Base-by-base conservation (phyloP, 2,329 filamentous ascomycete species). In the Colletotrichum eleusines region DNA sequence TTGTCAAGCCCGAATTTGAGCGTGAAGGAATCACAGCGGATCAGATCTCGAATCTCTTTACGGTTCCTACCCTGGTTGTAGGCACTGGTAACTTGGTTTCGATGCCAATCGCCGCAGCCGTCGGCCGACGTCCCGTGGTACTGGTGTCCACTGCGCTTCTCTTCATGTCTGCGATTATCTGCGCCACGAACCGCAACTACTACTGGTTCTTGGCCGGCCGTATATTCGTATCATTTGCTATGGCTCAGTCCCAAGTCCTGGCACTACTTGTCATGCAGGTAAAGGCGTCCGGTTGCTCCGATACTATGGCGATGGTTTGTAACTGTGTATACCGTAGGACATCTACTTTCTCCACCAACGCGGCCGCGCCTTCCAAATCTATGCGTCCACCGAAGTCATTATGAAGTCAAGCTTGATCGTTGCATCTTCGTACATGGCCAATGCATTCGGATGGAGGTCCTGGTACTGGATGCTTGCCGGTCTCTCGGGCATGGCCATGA, bases 91-190 rank as follows among this genome's bases (percentile, higher is more conserved):
- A 77, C 60, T 44, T 80, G n/a, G 69, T 80, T 20, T 76, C 77
- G n/a, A 80, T 81, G 77, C 80, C 79, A 7, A 66, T 81, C n/a
- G 75, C 77, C 8, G 71, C 77, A 18, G 75, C 77, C 8, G 73
- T 81, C 33, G 78, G 79, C 40, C 76, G 79, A 2, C 76, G 78
- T 4, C 75, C 77, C 2, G 75, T 81, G 7, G 77, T 78, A 38
- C 73, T 80, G 5, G 66, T 72, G 11, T 78, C 78, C 2, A 74
- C 74, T 42, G 57, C 77, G 3, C 58, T 80, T 3, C 70, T 78
- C 35, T 74, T 80, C 38, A 72, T 74, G 11, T 73, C 75, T 18
- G 74, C 74, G 4, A 68, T 79, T 20, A 54, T 69, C 5, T 72
- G 69, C 50, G 55, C 69, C 5, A 69, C 69, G 35, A 72, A 72